A percentile compares a stretch with the other conserved stretches of the same genome.
Evolutionary conservation across 805 yeast species (phyloP).

Genomic region (Candida krabiensis): DNA sequence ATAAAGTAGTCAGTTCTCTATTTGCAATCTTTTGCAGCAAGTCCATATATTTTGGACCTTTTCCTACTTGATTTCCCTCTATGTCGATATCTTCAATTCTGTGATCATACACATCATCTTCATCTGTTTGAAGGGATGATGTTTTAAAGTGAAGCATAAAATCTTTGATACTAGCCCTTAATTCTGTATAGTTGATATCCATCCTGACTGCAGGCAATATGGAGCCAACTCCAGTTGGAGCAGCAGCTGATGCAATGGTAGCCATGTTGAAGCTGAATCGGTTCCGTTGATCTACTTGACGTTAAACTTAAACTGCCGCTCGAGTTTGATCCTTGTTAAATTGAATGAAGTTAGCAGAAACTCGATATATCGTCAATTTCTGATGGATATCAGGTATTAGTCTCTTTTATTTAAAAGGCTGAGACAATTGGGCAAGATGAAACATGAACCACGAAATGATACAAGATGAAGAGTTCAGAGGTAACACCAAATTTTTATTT

Average conservation of each 20-base stretch:
- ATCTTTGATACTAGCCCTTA: conserved; percentile 56
- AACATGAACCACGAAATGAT: too few relatives aligned
- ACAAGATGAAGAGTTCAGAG: too few relatives aligned
- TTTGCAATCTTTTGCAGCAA: conserved; percentile 80
- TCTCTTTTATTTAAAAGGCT: too few relatives aligned
- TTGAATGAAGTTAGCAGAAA: too few relatives aligned
- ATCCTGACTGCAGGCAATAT: conserved; percentile 28
- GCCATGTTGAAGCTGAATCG: conserved; percentile 25
- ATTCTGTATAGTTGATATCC: conserved; percentile 60
- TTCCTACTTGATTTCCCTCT: conserved; percentile 28
- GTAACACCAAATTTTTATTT: too few relatives aligned
- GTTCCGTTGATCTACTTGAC: too few relatives aligned
- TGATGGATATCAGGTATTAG: too few relatives aligned
- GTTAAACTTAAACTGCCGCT: too few relatives aligned
- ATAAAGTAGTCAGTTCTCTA: conserved; percentile 68
- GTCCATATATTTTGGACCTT: conserved; percentile 72
- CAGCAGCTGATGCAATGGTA: conserved; percentile 19
- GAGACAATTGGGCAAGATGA: too few relatives aligned
- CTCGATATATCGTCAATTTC: too few relatives aligned
- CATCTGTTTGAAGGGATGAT: conserved; percentile 20
- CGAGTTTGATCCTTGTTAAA: too few relatives aligned
- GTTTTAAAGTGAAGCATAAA: conserved; percentile 69
- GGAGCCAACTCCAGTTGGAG: conserved; percentile 19
- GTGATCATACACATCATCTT: conserved; percentile 37
- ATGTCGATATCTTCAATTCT: conserved; percentile 30